These are phyloP conservation scores for Fusarium drepaniforme DNA, from an alignment of 2,329 filamentous ascomycete species.

Conservation along the genomic window DNA sequence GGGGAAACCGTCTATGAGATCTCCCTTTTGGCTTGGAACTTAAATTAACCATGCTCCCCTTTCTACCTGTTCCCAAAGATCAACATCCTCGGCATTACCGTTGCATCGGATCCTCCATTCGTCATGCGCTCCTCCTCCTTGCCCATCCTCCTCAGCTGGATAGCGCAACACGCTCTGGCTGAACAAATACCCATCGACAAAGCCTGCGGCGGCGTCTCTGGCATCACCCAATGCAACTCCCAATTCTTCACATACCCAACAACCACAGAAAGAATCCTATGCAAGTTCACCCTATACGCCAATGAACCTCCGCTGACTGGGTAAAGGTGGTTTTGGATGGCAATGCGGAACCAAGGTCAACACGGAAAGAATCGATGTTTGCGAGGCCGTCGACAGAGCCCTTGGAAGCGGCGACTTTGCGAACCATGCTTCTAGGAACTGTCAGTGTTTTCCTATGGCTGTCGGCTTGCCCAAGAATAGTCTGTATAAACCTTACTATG, in stretches of 20 bases:
- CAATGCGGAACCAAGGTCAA: background rate
- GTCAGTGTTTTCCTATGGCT: constrained; percentile 2
- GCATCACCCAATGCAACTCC: background rate
- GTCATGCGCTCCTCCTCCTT: background rate
- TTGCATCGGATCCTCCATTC: background rate
- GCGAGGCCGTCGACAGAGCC: background rate
- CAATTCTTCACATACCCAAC: background rate
- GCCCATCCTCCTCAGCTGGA: background rate
- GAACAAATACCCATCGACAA: background rate
- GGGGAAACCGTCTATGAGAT: background rate
- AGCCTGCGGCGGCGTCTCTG: background rate
- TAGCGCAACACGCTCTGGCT: background rate
- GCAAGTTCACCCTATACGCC: background rate
- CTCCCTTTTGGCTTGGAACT: background rate
- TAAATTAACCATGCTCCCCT: background rate
- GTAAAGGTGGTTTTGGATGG: background rate
- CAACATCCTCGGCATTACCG: background rate
- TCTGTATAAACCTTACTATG: background rate
- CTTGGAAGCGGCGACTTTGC: constrained; percentile 3
- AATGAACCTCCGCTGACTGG: too few relatives aligned
- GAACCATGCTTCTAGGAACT: background rate
- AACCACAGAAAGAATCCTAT: background rate
- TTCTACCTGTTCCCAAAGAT: background rate
- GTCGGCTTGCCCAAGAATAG: background rate
- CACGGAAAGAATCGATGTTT: constrained; percentile 1